Evolutionary conservation across 331 rosid genomes (phyloP), one percentile per base, ranked within the genome.

Genomic region (Pyrus hybrid): DNA sequence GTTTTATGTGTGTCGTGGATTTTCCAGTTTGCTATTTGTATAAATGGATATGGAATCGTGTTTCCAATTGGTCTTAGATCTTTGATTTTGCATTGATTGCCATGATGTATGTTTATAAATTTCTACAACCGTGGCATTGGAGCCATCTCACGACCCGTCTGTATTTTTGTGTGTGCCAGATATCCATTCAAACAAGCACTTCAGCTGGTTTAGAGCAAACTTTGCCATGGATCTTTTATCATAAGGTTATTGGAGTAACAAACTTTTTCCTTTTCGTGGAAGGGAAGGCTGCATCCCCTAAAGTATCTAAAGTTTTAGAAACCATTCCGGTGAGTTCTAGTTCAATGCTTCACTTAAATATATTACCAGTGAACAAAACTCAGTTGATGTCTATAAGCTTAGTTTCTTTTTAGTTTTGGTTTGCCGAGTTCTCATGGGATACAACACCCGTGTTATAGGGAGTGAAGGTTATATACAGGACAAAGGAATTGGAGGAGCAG

Each of bases 171-270:
- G 16, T 22, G 7, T 71, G 53, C 66, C 83, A 94, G 99, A 90
- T 94, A 84, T 88, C 93, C 76, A 80, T 94, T 72, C 87, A 91
- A 17, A 90, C 97, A 13, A 94, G 97, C 75, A 94, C 97, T 83
- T 92, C 99, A 26, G 97, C 97, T 64, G 91, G 92, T 68, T 81
- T 94, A 71, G 93, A 92, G 77, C 97, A 94, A 85, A 92, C 81
- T 54, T 85, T 94, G 81, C 99, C 99, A 1, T 92, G 97, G 99
- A 87, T 94, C 72, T 94, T 81, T 84, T 94, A 90, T 85, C 99
- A 94, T 74, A 94, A 92, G 83, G 93, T 94, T 43, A 80, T 94
- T 73, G 99, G 99, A 75, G 99, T 94, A 77, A 88, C 97, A 0
- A 87, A 16, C 78, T 94, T 92, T 72, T 81, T 90, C 21, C 96